Base-by-base conservation (phyloP, 257 asterid genomes). In the Solanum rostratum region DNA sequence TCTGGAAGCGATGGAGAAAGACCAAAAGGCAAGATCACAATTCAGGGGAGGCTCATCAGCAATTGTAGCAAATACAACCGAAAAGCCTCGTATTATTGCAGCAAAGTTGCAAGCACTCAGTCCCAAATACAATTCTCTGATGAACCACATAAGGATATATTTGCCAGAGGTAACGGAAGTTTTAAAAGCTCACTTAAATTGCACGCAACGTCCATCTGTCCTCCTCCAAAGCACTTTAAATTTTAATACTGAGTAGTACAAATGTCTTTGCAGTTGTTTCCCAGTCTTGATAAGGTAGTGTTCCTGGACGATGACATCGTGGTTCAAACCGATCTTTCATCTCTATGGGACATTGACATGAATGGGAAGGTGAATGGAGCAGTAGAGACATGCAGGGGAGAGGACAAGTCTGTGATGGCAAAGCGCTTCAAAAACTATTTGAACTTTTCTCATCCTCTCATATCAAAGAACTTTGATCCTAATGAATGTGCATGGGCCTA, bases 401-500 rank as follows among this genome's bases (percentile, higher is more conserved):
- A 86, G 74, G 98, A 97, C 86, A 92, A 87, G 74, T 94, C 85
- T 85, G 99, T 95, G 83, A 97, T 97, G 99, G 94, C 97, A 4
- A 97, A 97, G 89, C 89, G 86, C 89, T 87, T 97, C 79, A 97
- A 92, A 84, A 97, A 94, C 91, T 97, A 97, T 70, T 84, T 97
- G 82, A 97, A 97, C 89, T 97, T 97, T 73, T 95, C 98, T 24
- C 99, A 97, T 87, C 98, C 98, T 27, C 85, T 97, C 85, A 93
- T 97, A 86, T 91, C 92, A 3, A 89, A 90, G 53, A 92, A 63
- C 84, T 95, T 95, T 63, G 84, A 93, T 86, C 98, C 98, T 29
- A 84, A 88, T 79, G 97, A 97, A 89, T 95, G 99, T 86, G 99
- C 99, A 59, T 97, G 99, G 99, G 98, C 99, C 33, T 97, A 97